Evolutionary conservation across 78 protist species (phyloP).

Genomic region (Pigoraptor vietnamica): DNA sequence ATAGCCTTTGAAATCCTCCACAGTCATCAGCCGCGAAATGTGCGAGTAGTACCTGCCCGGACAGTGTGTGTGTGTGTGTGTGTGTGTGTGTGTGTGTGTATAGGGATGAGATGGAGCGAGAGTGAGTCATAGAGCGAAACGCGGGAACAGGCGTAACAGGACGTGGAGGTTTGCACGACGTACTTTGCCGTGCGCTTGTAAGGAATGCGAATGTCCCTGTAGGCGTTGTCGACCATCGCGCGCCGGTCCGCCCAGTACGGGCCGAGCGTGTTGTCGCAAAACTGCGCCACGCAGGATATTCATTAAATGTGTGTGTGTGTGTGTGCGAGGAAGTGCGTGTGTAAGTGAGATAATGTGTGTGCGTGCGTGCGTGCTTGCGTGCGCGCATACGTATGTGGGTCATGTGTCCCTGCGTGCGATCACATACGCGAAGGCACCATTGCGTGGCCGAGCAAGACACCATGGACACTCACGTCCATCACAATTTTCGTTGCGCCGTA

Average conservation of each 20-base stretch:
- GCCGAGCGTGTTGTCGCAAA: not conserved
- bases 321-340: not conserved
- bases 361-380: not conserved
- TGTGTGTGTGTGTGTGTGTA: too few species aligned
- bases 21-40: not conserved
- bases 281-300: not conserved
- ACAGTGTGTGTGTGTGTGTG: not conserved
- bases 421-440: too few species aligned
- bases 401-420: too few species aligned
- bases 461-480: not conserved
- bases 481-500: not conserved
- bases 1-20: not conserved
- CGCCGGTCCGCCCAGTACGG: not conserved
- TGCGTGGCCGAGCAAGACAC: too few species aligned
- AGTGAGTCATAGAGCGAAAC: too few species aligned
- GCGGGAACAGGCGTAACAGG: too few species aligned
- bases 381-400: too few species aligned
- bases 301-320: too few species aligned
- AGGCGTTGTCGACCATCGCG: not conserved
- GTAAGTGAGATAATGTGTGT: not conserved
- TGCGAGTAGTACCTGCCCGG: not conserved
- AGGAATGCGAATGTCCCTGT: not conserved
- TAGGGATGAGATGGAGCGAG: too few species aligned
- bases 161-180: too few species aligned
- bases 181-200: not conserved